Evolutionary conservation across 768 basidiomycete genomes (phyloP).

Genomic region (Termitomyces sp.): DNA sequence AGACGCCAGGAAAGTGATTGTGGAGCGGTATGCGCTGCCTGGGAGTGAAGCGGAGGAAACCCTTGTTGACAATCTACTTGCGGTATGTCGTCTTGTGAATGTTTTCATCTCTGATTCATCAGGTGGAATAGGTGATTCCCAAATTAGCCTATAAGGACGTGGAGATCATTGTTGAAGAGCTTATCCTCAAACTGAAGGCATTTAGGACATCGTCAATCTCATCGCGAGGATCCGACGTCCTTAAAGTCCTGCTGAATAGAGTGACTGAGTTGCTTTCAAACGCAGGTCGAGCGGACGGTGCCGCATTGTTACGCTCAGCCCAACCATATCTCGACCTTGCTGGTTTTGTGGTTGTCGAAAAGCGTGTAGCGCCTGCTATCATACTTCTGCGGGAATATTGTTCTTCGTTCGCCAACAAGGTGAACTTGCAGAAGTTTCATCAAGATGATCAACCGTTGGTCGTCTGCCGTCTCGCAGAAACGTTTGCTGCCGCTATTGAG

Average conservation of each 20-base stretch:
- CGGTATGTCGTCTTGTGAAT: constrained; percentile 31
- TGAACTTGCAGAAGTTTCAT: constrained; percentile 40
- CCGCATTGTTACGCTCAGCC: constrained; percentile 27
- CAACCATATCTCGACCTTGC: constrained; percentile 45
- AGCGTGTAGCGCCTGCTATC: constrained; percentile 34
- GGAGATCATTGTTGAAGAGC: constrained; percentile 44
- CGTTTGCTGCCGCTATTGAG: constrained; percentile 34
- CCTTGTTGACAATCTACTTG: constrained; percentile 42
- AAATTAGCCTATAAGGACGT: constrained; percentile 36
- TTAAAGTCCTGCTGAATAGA: constrained; percentile 21
- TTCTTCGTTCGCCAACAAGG: constrained; percentile 35
- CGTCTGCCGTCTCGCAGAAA: constrained; percentile 40
- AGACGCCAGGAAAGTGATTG: constrained; percentile 43
- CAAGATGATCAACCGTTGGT: constrained; percentile 39
- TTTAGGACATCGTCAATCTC: constrained; percentile 28
- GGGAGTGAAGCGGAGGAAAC: constrained; percentile 42
- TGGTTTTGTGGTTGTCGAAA: constrained; percentile 35
- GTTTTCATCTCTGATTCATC: not conserved
- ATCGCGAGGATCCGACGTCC: constrained; percentile 32
- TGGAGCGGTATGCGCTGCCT: constrained; percentile 37
- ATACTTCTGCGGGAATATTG: constrained; percentile 52
- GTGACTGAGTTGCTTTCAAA: constrained; percentile 10
- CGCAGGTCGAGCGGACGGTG: constrained; percentile 17
- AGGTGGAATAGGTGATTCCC: constrained; percentile 39
- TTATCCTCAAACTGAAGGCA: constrained; percentile 46